Percentiles rank a stretch among this genome's conserved stretches.
These are phyloP conservation scores for Buddleja alternifolia DNA, from an alignment of 257 asterid genomes.

Conservation along the genomic window DNA sequence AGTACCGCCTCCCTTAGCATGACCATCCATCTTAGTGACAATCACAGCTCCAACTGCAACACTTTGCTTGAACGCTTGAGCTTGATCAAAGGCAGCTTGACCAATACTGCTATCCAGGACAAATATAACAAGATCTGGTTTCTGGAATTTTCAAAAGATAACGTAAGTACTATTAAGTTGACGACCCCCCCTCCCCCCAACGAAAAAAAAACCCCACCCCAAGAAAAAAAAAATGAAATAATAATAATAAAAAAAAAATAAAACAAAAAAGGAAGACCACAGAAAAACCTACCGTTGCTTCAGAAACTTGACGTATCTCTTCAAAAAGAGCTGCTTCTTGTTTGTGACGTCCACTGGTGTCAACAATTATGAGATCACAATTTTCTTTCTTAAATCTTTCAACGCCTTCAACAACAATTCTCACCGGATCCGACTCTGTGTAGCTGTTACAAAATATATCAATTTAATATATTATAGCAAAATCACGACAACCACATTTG, in stretches of 20 bases:
- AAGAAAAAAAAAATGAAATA: slow-evolving; percentile 1
- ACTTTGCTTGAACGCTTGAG: slow-evolving; percentile 97
- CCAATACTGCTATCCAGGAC: slow-evolving; percentile 99
- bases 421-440: slow-evolving; percentile 94
- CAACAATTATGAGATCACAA: slow-evolving; percentile 92
- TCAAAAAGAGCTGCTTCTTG: slow-evolving; percentile 96
- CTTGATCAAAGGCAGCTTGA: slow-evolving; percentile 99
- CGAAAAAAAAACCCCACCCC: too few relatives aligned
- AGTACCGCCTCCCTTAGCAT: slow-evolving; percentile 99
- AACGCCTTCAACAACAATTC: slow-evolving; percentile 93
- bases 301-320: slow-evolving; percentile 99
- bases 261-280: too few relatives aligned
- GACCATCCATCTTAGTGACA: slow-evolving; percentile 98
- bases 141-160: slow-evolving; percentile 49
- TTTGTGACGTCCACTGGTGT: slow-evolving; percentile 99
- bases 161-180: not conserved
- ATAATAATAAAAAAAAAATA: too few relatives aligned
- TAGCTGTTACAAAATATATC: slow-evolving; percentile 65
- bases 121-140: slow-evolving; percentile 95
- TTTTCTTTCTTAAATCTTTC: slow-evolving; percentile 90
- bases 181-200: too few relatives aligned
- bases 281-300: slow-evolving; percentile 76
- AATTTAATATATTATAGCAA: not conserved
- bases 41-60: slow-evolving; percentile 99
- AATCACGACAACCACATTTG: slow-evolving; percentile 7